A percentile compares a stretch with the other conserved stretches of the same genome.
Conservation (phyloP, 257 asterid species). For the Eucommia ulmoides region DNA sequence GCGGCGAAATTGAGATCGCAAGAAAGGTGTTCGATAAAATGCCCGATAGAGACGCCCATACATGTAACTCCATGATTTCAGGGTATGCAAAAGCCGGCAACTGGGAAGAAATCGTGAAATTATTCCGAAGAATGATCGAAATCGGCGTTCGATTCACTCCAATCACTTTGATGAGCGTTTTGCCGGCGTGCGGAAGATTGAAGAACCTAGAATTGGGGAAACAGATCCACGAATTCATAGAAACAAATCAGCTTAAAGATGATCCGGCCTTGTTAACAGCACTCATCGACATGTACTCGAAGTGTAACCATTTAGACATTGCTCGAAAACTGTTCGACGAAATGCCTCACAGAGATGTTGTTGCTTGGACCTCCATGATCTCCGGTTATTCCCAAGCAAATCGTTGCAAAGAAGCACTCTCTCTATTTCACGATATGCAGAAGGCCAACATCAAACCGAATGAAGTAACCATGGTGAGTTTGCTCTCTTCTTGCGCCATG, state of each 20-base stretch:
- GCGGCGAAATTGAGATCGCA: slow-evolving; percentile 16
- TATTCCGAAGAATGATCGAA: slow-evolving; percentile 21
- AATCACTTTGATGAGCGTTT: slow-evolving; percentile 23
- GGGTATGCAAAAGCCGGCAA: slow-evolving; percentile 24
- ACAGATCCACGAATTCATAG: slow-evolving; percentile 23
- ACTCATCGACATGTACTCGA: slow-evolving; percentile 32
- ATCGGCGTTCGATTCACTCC: slow-evolving; percentile 14
- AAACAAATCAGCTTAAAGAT: slow-evolving; percentile 17
- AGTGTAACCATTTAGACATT: slow-evolving; percentile 23
- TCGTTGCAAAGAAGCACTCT: slow-evolving; percentile 22
- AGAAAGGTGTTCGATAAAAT: slow-evolving; percentile 29
- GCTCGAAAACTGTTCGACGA: slow-evolving; percentile 29
- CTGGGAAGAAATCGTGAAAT: slow-evolving; percentile 22
- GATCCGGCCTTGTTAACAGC: slow-evolving; percentile 24
- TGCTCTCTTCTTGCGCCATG: slow-evolving; percentile 35
- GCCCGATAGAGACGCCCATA: slow-evolving; percentile 15
- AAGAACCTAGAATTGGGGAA: slow-evolving; percentile 33
- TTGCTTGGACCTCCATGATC: slow-evolving; percentile 46
- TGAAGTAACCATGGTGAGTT: slow-evolving; percentile 37
- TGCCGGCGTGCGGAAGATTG: slow-evolving; percentile 36
- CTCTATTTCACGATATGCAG: slow-evolving; percentile 31
- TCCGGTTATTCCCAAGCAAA: slow-evolving; percentile 24
- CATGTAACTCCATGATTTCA: slow-evolving; percentile 36
- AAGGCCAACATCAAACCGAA: slow-evolving; percentile 27
- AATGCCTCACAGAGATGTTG: slow-evolving; percentile 21